Conservation (phyloP, 805 yeast genomes). For the Geotrichum ghanense region DNA sequence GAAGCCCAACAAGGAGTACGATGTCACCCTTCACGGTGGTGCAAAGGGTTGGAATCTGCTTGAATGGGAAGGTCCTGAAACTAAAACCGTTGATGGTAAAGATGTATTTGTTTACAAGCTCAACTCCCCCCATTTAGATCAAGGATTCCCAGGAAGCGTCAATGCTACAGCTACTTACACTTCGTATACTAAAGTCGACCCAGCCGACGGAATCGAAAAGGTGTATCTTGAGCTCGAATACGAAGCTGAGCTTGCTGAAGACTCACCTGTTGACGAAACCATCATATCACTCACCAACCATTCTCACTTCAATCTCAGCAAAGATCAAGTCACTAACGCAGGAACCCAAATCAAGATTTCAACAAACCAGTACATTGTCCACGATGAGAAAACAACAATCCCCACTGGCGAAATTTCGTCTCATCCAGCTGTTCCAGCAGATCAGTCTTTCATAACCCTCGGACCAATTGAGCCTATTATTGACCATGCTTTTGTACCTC, state of each 20-base stretch:
- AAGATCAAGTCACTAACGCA: conserved; percentile 23
- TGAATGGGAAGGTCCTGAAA: conserved; percentile 43
- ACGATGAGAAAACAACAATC: conserved; percentile 31
- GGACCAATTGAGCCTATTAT: conserved; percentile 28
- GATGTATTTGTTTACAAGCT: conserved; percentile 26
- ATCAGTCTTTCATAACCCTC: conserved; percentile 17
- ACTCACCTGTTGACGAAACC: conserved; percentile 32
- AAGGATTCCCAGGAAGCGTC: conserved; percentile 54
- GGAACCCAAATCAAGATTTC: conserved; percentile 31
- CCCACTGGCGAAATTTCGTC: conserved; percentile 35
- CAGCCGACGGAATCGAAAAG: conserved; percentile 13
- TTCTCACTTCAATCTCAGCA: conserved; percentile 41
- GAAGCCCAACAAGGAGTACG: conserved; percentile 31
- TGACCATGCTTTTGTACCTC: conserved; percentile 37
- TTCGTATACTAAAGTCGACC: conserved; percentile 22
- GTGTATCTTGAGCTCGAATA: conserved; percentile 39
- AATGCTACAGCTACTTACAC: conserved; percentile 36
- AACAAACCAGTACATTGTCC: conserved; percentile 32
- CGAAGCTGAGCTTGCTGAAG: conserved; percentile 28
- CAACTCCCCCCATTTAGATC: conserved; percentile 35
- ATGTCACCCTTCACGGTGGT: conserved; percentile 46
- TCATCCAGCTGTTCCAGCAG: conserved; percentile 18
- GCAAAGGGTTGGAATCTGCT: conserved; percentile 38
- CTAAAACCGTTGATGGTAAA: conserved; percentile 23
- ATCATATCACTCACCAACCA: conserved; percentile 52